Evolutionary conservation across 768 basidiomycete species (phyloP), one percentile per base, ranked within the genome.

Genomic region (Leccinum truebloodii): DNA sequence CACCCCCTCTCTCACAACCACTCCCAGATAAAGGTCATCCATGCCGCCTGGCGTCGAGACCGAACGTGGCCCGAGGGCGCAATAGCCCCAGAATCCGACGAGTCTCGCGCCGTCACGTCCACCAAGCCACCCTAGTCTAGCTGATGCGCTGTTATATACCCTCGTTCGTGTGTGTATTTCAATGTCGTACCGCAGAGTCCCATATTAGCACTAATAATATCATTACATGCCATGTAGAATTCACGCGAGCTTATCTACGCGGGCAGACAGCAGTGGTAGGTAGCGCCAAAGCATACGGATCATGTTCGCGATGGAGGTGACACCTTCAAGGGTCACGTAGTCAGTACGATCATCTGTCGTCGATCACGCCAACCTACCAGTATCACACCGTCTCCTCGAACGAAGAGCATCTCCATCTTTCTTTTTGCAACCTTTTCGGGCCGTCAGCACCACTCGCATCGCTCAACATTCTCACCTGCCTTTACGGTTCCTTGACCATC

Each of bases 351-450:
- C 32, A 24, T 26, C 28, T 22, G 44, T 46, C 48, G 35, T 52
- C 48, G 3, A 37, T 52, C 55, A 22, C 37, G 20, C 13, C 49
- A 26, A 79, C 87, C 62, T 63, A 97, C 96, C 73, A 98, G 78
- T 64, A 98, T 98, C 20, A 98, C 96, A 58, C 96, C 94, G 73
- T 98, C 96, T 54, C 96, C 96, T 73, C 97, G 81, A 1, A 99
- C 95, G 69, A 98, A 99, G 46, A 99, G 81, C 96, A 99, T 98
- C 55, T 96, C 94, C 83, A 95, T 87, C 74, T 92, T 94, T 69
- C 96, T 82, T 76, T 94, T 95, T 59, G 92, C 93, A 22, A 94
- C 86, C 95, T 96, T 69, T 44, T 46, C 57, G 9, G 9, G 18
- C 54, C 28, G 24, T 68, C 50, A 60, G 55, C 39, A 35, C 26